These are phyloP conservation scores for Fomitopsis pinicola DNA, from an alignment of 1,284 basidiomycete genomes.

Conservation along the genomic window DNA sequence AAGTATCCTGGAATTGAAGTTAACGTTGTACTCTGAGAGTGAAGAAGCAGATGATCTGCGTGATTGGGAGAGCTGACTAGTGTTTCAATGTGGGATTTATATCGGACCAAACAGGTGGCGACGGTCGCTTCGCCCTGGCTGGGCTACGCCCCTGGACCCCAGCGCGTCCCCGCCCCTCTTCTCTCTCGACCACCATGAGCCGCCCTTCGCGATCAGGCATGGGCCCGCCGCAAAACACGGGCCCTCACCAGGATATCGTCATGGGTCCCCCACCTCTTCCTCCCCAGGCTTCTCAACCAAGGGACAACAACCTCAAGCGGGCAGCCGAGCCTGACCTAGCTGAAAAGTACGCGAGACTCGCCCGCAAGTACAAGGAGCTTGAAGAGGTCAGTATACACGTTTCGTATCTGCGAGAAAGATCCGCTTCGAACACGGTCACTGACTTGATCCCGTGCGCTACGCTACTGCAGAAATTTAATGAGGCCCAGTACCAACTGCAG, in stretches of 20 bases:
- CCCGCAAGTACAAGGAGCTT: constrained; percentile 58
- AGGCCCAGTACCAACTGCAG: constrained; percentile 46
- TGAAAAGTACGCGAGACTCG: constrained; percentile 61
- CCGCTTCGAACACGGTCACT: constrained; percentile 12
- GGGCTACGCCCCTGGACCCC: constrained; percentile 18
- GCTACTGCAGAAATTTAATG: constrained; percentile 49
- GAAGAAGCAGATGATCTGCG: constrained; percentile 9
- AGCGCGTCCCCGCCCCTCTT: constrained; percentile 14
- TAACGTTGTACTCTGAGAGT: constrained; percentile 1
- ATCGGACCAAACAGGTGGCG: constrained; percentile 28
- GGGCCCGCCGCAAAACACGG: constrained; percentile 18
- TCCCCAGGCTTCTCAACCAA: constrained; percentile 26
- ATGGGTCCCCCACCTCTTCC: constrained; percentile 46
- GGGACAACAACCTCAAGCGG: constrained; percentile 33
- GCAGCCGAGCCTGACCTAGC: constrained; percentile 33
- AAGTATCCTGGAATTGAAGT: background rate
- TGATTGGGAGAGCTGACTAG: constrained; percentile 12
- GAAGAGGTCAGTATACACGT: constrained; percentile 49
- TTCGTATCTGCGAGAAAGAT: background rate
- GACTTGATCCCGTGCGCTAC: constrained; percentile 6
- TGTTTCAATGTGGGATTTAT: constrained; percentile 22
- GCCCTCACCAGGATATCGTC: constrained; percentile 36
- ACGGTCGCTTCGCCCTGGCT: constrained; percentile 25
- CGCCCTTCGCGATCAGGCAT: constrained; percentile 22
- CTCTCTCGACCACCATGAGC: constrained; percentile 25